Evolutionary conservation across 2,329 filamentous ascomycete genomes (phyloP), one percentile per base, ranked within the genome.

Genomic region (Bipolaris oryzae): DNA sequence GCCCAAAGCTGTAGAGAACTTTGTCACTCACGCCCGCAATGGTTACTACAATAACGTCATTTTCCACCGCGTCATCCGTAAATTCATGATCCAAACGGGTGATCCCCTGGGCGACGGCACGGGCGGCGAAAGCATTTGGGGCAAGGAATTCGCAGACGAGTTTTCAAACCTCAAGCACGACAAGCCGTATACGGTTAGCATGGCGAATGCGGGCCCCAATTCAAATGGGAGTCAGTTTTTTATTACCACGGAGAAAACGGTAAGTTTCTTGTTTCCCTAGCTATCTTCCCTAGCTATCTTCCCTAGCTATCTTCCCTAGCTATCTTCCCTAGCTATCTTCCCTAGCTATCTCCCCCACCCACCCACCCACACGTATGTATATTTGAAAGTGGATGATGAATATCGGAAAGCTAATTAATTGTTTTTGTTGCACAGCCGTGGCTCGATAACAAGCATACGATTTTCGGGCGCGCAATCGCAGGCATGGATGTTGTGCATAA

Each of bases 221-320:
- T 97, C 93, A 34, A 99, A 99, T 74, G 95, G 90, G 13, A 95
- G 90, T 71, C 95, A 99, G 75, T 99, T 99, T 75, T 99, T 99
- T 71, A 96, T 99, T 65, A 99, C 95, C 0, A 97, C 94, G 0
- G 96, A 97, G 77, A 96, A 96, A 80, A 92, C 95, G 64, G 88
- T 89, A 80, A 80, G 87, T 28, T 7, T 25, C 7, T n/a, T n/a
- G n/a, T 9, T 7, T 25, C 1, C 2, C 2, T 25, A 6, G 7
- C 25, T 2, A 6, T 25, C 25, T 25, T 2, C 7, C 23, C 7
- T n/a, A n/a, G n/a, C n/a, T n/a, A n/a, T n/a, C 7, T 7, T 25
- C 1, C 2, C 2, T 25, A 6, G 7, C 25, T 2, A 6, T 25
- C 25, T 25, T 2, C 7, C 23, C 7, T n/a, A n/a, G n/a, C n/a